phyloP scores from a whole-genome alignment of 805 yeast genomes.

The Limtongia smithiae region DNA sequence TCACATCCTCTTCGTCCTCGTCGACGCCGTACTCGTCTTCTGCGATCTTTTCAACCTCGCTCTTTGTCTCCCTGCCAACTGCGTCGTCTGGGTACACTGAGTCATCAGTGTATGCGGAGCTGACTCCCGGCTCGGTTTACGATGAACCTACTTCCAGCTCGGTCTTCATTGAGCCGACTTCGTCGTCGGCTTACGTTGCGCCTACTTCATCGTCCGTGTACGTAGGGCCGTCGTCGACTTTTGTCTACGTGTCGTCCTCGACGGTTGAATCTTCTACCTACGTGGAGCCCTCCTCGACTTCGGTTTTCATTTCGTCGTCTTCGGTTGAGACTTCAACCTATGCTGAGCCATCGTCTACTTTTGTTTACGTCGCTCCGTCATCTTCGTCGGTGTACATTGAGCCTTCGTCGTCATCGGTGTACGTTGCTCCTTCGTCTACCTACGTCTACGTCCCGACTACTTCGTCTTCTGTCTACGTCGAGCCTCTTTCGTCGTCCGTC shows the following conservation, averaged over 20 bases:
- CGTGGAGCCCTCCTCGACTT: too few species aligned
- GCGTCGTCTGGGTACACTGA: too few species aligned
- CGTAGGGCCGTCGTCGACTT: not conserved
- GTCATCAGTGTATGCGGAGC: too few species aligned
- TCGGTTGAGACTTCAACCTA: too few species aligned
- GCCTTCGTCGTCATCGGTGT: not conserved
- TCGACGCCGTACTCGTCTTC: not conserved
- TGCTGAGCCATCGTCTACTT: too few species aligned
- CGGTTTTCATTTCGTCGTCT: too few species aligned
- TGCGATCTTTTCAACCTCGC: not conserved
- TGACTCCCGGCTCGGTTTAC: too few species aligned
- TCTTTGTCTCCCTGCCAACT: not conserved
- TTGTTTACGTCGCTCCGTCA: not conserved
- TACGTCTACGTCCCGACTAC: not conserved
- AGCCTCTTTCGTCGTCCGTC: not conserved
- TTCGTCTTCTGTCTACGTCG: slow-evolving; percentile 1
- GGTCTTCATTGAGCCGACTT: too few species aligned
- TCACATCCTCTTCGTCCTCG: slow-evolving; percentile 1
- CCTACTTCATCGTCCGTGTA: not conserved
- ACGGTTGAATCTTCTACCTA: too few species aligned
- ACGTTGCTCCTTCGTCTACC: too few species aligned
- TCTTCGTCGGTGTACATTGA: not conserved
- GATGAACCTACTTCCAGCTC: too few species aligned
- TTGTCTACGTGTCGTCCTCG: too few species aligned
- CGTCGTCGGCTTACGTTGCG: not conserved